Evolutionary conservation across 2,329 filamentous ascomycete species (phyloP).

Genomic region (Pseudofabraea citricarpa): DNA sequence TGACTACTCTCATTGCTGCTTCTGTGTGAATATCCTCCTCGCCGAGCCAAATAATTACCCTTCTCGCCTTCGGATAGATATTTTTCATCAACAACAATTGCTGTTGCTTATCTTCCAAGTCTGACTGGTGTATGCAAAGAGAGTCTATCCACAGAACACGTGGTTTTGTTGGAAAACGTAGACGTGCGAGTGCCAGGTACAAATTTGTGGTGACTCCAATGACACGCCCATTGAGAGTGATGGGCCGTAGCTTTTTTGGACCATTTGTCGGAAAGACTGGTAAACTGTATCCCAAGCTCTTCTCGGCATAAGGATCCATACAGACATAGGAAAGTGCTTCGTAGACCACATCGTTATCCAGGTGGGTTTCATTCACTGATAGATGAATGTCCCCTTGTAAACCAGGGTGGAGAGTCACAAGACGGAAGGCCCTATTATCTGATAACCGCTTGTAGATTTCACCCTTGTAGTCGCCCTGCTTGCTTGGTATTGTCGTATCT

Average conservation of each 20-base stretch:
- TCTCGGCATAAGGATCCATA: neutral
- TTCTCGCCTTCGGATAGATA: neutral
- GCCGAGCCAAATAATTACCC: neutral
- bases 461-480: too few relatives aligned
- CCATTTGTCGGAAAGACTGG: too few relatives aligned
- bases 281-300: too few relatives aligned
- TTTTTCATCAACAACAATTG: neutral
- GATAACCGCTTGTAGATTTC: too few relatives aligned
- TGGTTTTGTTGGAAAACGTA: neutral
- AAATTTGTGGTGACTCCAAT: neutral
- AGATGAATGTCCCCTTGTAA: too few relatives aligned
- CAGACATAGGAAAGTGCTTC: neutral
- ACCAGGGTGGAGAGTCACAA: too few relatives aligned
- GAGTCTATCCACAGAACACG: neutral
- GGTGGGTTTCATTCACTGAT: too few relatives aligned
- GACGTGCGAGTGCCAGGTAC: neutral
- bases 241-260: neutral
- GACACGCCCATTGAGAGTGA: neutral
- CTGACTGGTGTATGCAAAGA: neutral
- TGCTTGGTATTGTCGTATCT: too few relatives aligned
- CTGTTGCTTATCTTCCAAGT: neutral
- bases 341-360: too few relatives aligned
- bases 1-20: neutral
- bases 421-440: too few relatives aligned
- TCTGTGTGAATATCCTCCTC: neutral